Base-by-base conservation (phyloP, 306 rosid species). In the Cucurbita maxima region DNA sequence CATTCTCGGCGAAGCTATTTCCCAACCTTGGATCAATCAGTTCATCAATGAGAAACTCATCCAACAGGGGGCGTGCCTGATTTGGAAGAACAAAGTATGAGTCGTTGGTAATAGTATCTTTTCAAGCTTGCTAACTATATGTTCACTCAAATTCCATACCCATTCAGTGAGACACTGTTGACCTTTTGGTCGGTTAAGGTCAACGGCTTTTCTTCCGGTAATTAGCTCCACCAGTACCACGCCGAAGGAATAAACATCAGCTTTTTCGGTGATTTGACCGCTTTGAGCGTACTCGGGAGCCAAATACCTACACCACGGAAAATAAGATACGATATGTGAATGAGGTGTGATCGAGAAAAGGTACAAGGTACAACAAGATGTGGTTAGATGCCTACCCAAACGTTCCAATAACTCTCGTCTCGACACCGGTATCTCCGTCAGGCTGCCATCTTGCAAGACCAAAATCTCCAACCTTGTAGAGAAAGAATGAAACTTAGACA, bases 361-460 rank as follows among this genome's bases (percentile, higher is more conserved):
- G 77, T 48, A 7, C 44, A 18, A 47, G 55, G 77, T 48, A 7
- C 50, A 61, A 7, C 50, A 61, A 55, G 51, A 62, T 75, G 22
- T 19, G 20, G 59, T 48, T 70, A 25, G 69, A 76, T 1, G 69
- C 80, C 41, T 82, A 95, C 99, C 99, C 99, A 70, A 95, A 95
- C 41, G 99, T 95, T 86, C 99, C 99, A 72, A 95, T 95, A 10
- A 95, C 97, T 84, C 99, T 82, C 3, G 99, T 95, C 69, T 95
- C 99, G 72, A 95, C 97, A 62, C 97, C 99, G 0, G 84, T 81
- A 73, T 91, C 99, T 71, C 97, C 99, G 72, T 95, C 99, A 8
- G 99, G 99, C 81, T 95, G 99, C 99, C 99, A 95, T 85, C 99
- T 89, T 30, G 99, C 99, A 10, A 95, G 85, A 59, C 99, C 99